phyloP scores from a whole-genome alignment of 1,284 basidiomycete species.

The Bondarzewia mesenterica region DNA sequence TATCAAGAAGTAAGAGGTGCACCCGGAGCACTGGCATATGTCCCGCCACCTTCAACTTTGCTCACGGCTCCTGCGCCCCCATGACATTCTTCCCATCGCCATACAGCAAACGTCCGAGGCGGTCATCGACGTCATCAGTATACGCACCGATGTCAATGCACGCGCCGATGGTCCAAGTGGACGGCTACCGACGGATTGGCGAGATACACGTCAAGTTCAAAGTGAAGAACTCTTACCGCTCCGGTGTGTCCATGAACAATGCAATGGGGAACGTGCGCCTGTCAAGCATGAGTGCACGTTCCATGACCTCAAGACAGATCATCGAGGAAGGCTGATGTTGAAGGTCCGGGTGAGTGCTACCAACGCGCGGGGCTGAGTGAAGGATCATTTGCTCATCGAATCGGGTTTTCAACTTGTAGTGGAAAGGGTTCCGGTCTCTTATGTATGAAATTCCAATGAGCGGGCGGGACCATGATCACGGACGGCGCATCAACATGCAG shows the following conservation, averaged over 20 bases:
- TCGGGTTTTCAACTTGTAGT: too few relatives aligned
- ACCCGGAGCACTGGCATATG: slow-evolving; percentile 10
- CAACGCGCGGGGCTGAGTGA: neutral
- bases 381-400: neutral
- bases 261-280: slow-evolving; percentile 59
- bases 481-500: slow-evolving; percentile 50
- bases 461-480: slow-evolving; percentile 44
- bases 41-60: slow-evolving; percentile 1
- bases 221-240: slow-evolving; percentile 54
- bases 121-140: slow-evolving; percentile 10
- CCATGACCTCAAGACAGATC: slow-evolving; percentile 57
- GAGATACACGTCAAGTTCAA: slow-evolving; percentile 57
- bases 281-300: slow-evolving; percentile 51
- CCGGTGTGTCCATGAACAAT: slow-evolving; percentile 62
- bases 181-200: slow-evolving; percentile 5
- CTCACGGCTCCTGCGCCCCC: slow-evolving; percentile 6
- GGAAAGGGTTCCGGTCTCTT: slow-evolving; percentile 61
- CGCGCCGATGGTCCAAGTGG: too few relatives aligned
- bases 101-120: slow-evolving; percentile 8
- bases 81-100: slow-evolving; percentile 11
- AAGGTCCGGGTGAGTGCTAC: slow-evolving; percentile 44
- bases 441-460: slow-evolving; percentile 72
- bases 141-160: slow-evolving; percentile 1
- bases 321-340: slow-evolving; percentile 48
- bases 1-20: slow-evolving; percentile 14